Evolutionary conservation across 1,284 basidiomycete genomes (phyloP).

Genomic region (Tilletiaria anomala): DNA sequence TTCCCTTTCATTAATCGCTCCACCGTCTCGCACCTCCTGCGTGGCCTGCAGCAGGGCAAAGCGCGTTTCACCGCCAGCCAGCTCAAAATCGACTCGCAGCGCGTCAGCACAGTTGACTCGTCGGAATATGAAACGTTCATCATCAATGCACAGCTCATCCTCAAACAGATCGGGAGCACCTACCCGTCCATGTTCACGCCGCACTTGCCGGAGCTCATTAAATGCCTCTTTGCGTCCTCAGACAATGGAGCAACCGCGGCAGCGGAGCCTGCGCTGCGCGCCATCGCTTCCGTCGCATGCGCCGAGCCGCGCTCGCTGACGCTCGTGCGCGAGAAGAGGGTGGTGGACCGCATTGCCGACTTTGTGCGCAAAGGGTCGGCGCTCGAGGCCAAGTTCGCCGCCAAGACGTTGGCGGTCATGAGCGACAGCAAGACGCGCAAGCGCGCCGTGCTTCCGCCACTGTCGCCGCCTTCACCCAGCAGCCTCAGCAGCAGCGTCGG

Average conservation of each 20-base stretch:
- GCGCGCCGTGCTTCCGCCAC: not conserved
- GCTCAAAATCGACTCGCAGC: not conserved
- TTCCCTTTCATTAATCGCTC: constrained; percentile 70
- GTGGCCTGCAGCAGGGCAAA: constrained; percentile 20
- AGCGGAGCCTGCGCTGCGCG: constrained; percentile 34
- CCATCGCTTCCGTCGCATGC: constrained; percentile 8
- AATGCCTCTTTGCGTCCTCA: constrained; percentile 41
- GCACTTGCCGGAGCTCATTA: constrained; percentile 60
- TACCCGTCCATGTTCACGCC: constrained; percentile 58
- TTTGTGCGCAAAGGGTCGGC: constrained; percentile 53
- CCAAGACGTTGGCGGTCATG: constrained; percentile 53
- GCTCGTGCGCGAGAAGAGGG: constrained; percentile 21
- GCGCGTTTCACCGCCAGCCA: constrained; percentile 3
- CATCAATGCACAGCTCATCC: constrained; percentile 33
- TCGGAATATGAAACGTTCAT: constrained; percentile 14
- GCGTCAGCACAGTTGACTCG: not conserved
- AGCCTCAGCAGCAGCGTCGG: no score
- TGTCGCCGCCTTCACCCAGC: no score
- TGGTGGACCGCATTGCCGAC: constrained; percentile 53
- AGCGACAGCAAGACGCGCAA: constrained; percentile 40
- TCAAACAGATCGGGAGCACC: constrained; percentile 58
- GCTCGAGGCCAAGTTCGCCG: constrained; percentile 72
- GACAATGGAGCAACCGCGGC: not conserved
- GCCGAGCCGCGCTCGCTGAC: not conserved
- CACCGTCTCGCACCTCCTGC: constrained; percentile 59